Base-by-base conservation (phyloP, 805 yeast genomes). In the Barnettozyma populi region DNA sequence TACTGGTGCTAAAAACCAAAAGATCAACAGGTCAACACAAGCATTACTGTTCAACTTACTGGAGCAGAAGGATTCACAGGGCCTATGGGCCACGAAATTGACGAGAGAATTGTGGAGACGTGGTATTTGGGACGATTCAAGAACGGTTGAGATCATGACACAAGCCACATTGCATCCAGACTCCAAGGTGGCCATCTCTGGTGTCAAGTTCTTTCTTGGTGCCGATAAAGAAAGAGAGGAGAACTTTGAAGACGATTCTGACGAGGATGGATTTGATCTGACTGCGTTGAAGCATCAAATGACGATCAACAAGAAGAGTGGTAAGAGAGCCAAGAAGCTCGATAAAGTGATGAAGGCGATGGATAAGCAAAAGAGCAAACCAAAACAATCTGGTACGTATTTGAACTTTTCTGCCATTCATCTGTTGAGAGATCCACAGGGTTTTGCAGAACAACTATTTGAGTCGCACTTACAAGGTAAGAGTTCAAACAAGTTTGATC, bases 81-180 rank as follows among this genome's bases (percentile, higher is more conserved):
- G 97, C 34, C 70, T 94, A 21, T 94, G 98, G 97, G 97, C 98
- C 7, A 87, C 97, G 3, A 90, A 89, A 60, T 71, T 94, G 48
- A 90, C 97, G 5, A 79, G 98, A 63, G 98, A 94, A 66, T 72
- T 94, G 44, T 94, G 99, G 99, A 79, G 96, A 71, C 78, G 98
- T 63, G 96, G 96, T 61, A 86, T 94, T 49, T 94, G 99, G 99
- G 97, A 90, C 65, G 99, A 94, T 65, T 79, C 96, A 0, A 75
- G 97, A 59, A 85, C 98, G 0, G 96, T 94, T n/a, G 99, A 94
- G 67, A 81, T 94, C 60, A 90, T 94, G 98, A 84, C 95, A 2
- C 94, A 89, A 58, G 97, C 98, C 1, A 89, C 97, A 2, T 68
- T 88, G 52, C 97, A 90, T 61, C 83, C 84, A 14, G 96, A 94